phyloP scores from a whole-genome alignment of 1,139 yeast genomes.

The Chernovozyma sophiae-reginae region DNA sequence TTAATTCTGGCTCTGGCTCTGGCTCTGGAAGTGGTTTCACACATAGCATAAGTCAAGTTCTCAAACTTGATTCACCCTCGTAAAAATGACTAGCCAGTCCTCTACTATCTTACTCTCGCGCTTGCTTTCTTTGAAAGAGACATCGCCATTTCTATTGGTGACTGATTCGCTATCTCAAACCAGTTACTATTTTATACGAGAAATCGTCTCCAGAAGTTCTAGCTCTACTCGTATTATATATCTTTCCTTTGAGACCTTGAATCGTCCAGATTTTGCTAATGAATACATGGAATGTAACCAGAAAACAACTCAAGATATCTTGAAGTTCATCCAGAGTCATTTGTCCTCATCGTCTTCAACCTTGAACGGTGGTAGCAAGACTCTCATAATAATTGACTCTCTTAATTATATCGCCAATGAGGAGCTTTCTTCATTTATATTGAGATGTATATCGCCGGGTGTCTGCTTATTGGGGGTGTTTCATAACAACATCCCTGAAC shows the following conservation, averaged over 20 bases:
- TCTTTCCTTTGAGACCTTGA: conserved; percentile 61
- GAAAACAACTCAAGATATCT: conserved; percentile 9
- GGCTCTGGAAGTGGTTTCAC: too few species aligned
- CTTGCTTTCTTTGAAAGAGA: conserved; percentile 63
- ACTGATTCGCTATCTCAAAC: conserved; percentile 72
- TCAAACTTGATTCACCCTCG: too few species aligned
- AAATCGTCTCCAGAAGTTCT: conserved; percentile 44
- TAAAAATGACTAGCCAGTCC: conserved; percentile 45
- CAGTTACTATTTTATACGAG: conserved; percentile 50
- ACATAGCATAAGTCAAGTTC: too few species aligned
- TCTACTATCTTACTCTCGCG: conserved; percentile 59
- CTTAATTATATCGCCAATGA: conserved; percentile 53
- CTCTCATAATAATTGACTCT: conserved; percentile 58
- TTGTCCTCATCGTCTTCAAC: not conserved
- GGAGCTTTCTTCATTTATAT: conserved; percentile 49
- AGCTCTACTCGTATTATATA: conserved; percentile 34
- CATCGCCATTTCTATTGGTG: conserved; percentile 65
- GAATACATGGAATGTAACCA: conserved; percentile 37
- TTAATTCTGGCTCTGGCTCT: too few species aligned
- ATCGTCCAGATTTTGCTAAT: conserved; percentile 46
- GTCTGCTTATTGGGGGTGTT: conserved; percentile 55
- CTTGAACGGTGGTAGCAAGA: not conserved
- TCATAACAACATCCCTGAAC: conserved; percentile 50
- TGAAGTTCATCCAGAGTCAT: conserved; percentile 14
- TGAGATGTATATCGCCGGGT: conserved; percentile 51